These are phyloP conservation scores for Podospora sp. DNA, from an alignment of 495 filamentous ascomycete species.

Conservation along the genomic window DNA sequence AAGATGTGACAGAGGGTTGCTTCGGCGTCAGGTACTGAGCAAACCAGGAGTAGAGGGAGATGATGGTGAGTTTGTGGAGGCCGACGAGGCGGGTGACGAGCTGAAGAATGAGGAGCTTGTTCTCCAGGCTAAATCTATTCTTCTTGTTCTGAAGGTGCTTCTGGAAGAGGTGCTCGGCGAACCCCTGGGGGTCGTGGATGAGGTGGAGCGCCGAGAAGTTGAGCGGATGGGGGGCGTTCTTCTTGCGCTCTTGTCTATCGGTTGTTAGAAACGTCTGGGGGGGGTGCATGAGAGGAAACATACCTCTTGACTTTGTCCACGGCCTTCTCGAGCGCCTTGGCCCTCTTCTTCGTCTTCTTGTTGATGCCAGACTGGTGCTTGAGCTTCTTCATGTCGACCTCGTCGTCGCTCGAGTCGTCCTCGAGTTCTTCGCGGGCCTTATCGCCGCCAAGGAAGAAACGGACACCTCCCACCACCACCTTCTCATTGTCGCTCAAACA, in stretches of 20 bases:
- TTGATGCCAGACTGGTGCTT: constrained; percentile 87
- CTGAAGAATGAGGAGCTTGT: constrained; percentile 84
- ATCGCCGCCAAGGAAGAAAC: constrained; percentile 95
- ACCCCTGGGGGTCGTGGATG: constrained; percentile 92
- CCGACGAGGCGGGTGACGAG: constrained; percentile 89
- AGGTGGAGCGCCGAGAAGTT: constrained; percentile 97
- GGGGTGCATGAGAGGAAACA: not conserved
- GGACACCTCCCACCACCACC: constrained; percentile 80
- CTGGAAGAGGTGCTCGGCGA: constrained; percentile 85
- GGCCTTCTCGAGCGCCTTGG: constrained; percentile 75
- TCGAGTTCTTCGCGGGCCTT: constrained; percentile 90
- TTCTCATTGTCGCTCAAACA: constrained; percentile 83
- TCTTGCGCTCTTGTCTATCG: constrained; percentile 79
- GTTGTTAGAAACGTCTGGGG: constrained; percentile 9
- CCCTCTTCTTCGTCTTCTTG: constrained; percentile 91
- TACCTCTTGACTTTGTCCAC: constrained; percentile 64
- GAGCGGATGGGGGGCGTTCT: constrained; percentile 78
- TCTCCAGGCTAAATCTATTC: constrained; percentile 85
- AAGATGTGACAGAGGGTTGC: constrained; percentile 90
- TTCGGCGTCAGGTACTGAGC: constrained; percentile 88
- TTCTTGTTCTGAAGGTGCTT: constrained; percentile 89
- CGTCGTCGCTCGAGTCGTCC: constrained; percentile 84
- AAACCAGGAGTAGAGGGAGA: constrained; percentile 72
- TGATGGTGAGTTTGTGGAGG: constrained; percentile 76
- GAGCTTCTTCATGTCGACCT: constrained; percentile 75